A percentile compares a stretch with the other conserved stretches of the same genome.
Evolutionary conservation across 768 basidiomycete species (phyloP).

Genomic region (Nidularia pulvinata): DNA sequence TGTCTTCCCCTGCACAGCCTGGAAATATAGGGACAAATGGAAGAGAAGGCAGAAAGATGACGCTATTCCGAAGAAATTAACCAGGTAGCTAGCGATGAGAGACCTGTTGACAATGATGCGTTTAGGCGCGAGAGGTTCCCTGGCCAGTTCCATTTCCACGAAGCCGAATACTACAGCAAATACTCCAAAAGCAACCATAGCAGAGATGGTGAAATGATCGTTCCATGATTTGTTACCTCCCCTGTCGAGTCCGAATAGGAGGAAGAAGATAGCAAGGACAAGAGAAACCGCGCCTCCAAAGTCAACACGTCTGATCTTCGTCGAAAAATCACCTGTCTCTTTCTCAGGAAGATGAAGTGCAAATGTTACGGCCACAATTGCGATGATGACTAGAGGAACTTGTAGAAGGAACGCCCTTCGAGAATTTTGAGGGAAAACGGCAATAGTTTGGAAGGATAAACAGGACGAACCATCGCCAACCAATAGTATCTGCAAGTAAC

Average conservation of each 20-base stretch:
- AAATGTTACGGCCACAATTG: conserved; percentile 50
- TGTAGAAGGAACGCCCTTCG: conserved; percentile 59
- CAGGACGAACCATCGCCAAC: conserved; percentile 58
- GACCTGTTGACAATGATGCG: conserved; percentile 49
- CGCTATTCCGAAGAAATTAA: conserved; percentile 56
- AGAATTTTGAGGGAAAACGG: not conserved
- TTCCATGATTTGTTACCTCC: conserved; percentile 51
- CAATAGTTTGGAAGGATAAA: not conserved
- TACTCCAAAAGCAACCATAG: conserved; percentile 28
- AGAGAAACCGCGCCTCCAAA: conserved; percentile 58
- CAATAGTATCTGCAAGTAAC: conserved; percentile 58
- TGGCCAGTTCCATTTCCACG: conserved; percentile 48
- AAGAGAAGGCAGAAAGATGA: conserved; percentile 45
- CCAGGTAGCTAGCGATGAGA: conserved; percentile 54
- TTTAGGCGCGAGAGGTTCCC: conserved; percentile 61
- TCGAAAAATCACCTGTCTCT: conserved; percentile 35
- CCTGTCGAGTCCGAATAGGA: conserved; percentile 58
- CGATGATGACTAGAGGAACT: conserved; percentile 54
- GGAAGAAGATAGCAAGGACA: conserved; percentile 50
- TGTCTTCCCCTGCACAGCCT: conserved; percentile 49
- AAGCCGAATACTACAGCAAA: conserved; percentile 35
- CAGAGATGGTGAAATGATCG: conserved; percentile 31
- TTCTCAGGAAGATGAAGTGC: conserved; percentile 52
- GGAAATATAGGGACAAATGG: conserved; percentile 55
- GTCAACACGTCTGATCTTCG: conserved; percentile 62